These are phyloP conservation scores for Odonthalia washingtoniensis DNA, from an alignment of 31 red algal genomes.

Conservation along the genomic window DNA sequence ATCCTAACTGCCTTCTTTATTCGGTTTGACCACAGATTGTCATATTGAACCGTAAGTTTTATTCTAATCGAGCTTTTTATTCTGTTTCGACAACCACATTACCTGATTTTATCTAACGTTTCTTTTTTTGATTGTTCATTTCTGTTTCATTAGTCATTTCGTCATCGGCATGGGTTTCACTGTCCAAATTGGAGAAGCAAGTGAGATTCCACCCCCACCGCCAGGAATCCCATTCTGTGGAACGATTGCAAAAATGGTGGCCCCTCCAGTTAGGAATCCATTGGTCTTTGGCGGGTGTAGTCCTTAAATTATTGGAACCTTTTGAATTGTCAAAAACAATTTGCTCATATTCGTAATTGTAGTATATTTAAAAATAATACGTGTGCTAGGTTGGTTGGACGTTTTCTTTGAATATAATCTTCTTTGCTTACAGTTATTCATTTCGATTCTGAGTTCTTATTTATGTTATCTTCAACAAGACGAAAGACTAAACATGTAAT, in stretches of 20 bases:
- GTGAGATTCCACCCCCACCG: slow-evolving; percentile 36
- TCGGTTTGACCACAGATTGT: slow-evolving; percentile 27
- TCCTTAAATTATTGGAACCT: no score
- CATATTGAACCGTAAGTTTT: slow-evolving; percentile 49
- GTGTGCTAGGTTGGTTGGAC: no score
- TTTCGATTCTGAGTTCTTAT: no score
- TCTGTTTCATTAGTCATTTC: slow-evolving; percentile 15
- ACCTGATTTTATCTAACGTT: neutral
- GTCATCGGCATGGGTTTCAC: slow-evolving; percentile 60
- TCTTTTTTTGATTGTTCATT: neutral
- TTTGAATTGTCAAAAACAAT: no score
- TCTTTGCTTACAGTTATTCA: no score
- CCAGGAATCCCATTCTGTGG: slow-evolving; percentile 43
- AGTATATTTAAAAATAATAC: no score
- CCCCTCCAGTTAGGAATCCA: slow-evolving; percentile 19
- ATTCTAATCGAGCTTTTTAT: neutral
- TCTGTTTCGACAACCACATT: neutral
- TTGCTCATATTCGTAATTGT: no score
- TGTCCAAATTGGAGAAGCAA: slow-evolving; percentile 50
- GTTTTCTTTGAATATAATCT: no score
- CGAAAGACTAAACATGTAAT: no score
- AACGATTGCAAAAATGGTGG: slow-evolving; percentile 31
- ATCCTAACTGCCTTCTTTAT: neutral
- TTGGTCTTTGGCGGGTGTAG: neutral
- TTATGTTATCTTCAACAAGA: no score